Percentiles rank a stretch among this genome's conserved stretches.
Evolutionary conservation across 768 basidiomycete genomes (phyloP).

Genomic region (Rhodotorula sphaerocarpa): DNA sequence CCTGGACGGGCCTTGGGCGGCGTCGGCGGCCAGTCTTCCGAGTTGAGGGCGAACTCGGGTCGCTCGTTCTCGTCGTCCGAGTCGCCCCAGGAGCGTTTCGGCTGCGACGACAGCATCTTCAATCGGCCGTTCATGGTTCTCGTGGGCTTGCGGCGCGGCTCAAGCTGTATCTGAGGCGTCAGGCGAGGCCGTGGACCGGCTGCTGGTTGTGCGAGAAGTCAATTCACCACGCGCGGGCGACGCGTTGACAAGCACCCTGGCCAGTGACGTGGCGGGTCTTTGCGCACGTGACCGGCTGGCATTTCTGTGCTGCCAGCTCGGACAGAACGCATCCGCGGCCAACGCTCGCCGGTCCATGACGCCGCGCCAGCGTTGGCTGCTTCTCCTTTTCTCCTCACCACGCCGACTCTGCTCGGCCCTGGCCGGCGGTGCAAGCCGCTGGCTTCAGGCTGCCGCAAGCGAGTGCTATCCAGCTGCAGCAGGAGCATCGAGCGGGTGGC

Average conservation of each 20-base stretch:
- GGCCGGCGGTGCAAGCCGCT: background rate
- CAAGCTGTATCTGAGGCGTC: too few relatives aligned
- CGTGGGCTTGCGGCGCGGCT: background rate
- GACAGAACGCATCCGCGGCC: background rate
- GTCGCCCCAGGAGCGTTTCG: slow-evolving; percentile 30
- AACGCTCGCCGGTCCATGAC: too few relatives aligned
- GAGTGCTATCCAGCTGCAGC: slow-evolving; percentile 7
- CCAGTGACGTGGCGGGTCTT: too few relatives aligned
- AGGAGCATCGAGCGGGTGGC: slow-evolving; percentile 26
- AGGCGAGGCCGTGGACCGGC: too few relatives aligned
- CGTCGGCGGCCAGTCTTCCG: slow-evolving; percentile 31
- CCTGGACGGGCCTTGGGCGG: slow-evolving; percentile 13
- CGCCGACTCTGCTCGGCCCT: slow-evolving; percentile 3
- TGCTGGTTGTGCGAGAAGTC: too few relatives aligned
- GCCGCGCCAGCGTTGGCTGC: too few relatives aligned
- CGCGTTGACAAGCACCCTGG: too few relatives aligned
- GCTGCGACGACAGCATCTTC: slow-evolving; percentile 26
- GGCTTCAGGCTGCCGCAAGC: background rate
- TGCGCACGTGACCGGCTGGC: too few relatives aligned
- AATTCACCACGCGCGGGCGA: too few relatives aligned
- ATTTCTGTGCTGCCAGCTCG: too few relatives aligned
- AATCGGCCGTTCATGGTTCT: background rate
- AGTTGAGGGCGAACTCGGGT: slow-evolving; percentile 7
- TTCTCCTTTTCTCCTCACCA: slow-evolving; percentile 4
- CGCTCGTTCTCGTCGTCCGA: slow-evolving; percentile 12